phyloP scores from a whole-genome alignment of 495 filamentous ascomycete species.

The Trichoderma parareesei region DNA sequence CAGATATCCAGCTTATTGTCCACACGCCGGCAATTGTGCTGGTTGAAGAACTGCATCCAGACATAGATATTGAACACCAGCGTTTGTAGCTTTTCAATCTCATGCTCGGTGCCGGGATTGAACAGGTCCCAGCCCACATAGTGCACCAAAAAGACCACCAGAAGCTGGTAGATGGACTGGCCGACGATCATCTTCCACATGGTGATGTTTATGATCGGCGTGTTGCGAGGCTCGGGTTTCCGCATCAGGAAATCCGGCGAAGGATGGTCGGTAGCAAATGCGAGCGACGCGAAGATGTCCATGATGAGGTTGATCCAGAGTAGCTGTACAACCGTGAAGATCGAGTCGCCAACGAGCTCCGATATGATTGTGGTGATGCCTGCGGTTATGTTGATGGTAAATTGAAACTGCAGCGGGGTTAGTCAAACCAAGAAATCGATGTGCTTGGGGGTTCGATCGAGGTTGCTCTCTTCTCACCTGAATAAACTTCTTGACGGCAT shows the following conservation, averaged over 20 bases:
- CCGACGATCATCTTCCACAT: conserved; percentile 97
- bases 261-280: conserved; percentile 80
- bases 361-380: conserved; percentile 73
- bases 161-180: conserved; percentile 66
- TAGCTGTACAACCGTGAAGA: conserved; percentile 77
- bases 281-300: conserved; percentile 92
- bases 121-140: conserved; percentile 49
- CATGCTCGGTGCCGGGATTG: conserved; percentile 12
- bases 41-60: conserved; percentile 94
- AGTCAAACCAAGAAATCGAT: not conserved
- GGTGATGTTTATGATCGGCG: conserved; percentile 64
- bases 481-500: conserved; percentile 79
- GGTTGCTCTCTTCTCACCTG: not conserved
- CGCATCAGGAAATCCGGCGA: conserved; percentile 61
- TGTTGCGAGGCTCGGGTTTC: conserved; percentile 66
- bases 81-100: conserved; percentile 46
- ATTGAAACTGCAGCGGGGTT: conserved; percentile 61
- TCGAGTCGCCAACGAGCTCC: conserved; percentile 50
- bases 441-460: too few species aligned
- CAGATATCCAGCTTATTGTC: conserved; percentile 83
- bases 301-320: conserved; percentile 92
- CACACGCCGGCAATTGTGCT: conserved; percentile 71
- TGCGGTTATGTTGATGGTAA: conserved; percentile 86
- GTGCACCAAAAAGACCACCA: conserved; percentile 68
- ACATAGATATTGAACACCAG: conserved; percentile 88